These are phyloP conservation scores for Casuarina cunninghamiana DNA, from an alignment of 306 rosid species.

Conservation along the genomic window DNA sequence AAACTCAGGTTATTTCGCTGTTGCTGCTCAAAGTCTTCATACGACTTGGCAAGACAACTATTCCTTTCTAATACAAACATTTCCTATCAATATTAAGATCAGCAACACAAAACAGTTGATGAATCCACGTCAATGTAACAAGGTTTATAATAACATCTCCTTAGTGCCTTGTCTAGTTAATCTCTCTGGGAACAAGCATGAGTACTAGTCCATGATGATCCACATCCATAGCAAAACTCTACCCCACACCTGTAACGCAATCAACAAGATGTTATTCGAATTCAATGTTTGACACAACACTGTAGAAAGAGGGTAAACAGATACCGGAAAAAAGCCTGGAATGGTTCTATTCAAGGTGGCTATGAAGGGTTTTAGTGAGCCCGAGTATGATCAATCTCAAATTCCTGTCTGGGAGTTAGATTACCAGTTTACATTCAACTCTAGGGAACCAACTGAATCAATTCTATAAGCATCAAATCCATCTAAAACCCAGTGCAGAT, in stretches of 20 bases:
- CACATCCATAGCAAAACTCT: conserved; percentile 57
- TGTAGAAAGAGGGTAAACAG: no score
- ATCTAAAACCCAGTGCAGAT: conserved; percentile 1
- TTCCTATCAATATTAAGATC: not conserved
- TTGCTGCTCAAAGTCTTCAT: not conserved
- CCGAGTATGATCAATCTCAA: no score
- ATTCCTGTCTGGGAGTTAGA: no score
- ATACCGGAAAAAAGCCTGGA: not conserved
- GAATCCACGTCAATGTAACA: not conserved
- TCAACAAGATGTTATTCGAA: not conserved
- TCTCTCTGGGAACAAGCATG: conserved; percentile 41
- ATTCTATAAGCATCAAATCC: not conserved
- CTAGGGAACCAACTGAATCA: not conserved
- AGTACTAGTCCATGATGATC: conserved; percentile 32
- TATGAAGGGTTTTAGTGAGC: no score
- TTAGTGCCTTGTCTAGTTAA: not conserved
- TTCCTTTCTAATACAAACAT: not conserved
- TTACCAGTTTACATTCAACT: not conserved
- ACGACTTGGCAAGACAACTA: not conserved
- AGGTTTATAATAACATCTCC: not conserved
- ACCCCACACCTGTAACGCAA: conserved; percentile 48
- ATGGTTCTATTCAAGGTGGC: no score
- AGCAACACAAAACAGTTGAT: not conserved
- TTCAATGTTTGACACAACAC: not conserved
- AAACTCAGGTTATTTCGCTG: not conserved